phyloP scores from a whole-genome alignment of 1,139 yeast species.

The Kodamaea arcana region DNA sequence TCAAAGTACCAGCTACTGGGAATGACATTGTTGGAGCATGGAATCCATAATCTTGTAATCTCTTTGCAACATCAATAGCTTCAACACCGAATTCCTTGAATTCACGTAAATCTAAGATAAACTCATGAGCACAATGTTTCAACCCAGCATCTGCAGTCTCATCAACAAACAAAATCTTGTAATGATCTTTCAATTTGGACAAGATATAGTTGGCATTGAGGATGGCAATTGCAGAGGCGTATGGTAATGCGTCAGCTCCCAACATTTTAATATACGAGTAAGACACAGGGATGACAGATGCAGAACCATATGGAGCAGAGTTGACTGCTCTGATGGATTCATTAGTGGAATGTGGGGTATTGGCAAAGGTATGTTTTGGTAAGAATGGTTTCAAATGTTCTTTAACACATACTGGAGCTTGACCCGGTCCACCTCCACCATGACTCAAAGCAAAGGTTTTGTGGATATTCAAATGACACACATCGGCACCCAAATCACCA shows the following conservation, averaged over 20 bases:
- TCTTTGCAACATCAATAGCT: conserved; percentile 94
- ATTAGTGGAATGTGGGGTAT: conserved; percentile 51
- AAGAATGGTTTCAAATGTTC: conserved; percentile 76
- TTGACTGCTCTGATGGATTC: conserved; percentile 73
- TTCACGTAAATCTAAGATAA: conserved; percentile 84
- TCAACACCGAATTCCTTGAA: conserved; percentile 80
- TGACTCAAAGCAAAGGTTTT: conserved; percentile 97
- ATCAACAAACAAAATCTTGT: conserved; percentile 72
- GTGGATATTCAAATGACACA: conserved; percentile 93
- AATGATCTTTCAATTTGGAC: conserved; percentile 64
- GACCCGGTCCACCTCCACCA: conserved; percentile 99
- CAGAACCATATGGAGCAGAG: conserved; percentile 96
- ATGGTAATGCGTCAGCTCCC: conserved; percentile 82
- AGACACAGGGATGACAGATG: conserved; percentile 87
- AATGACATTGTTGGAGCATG: conserved; percentile 99
- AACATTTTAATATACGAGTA: conserved; percentile 92
- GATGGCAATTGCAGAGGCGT: conserved; percentile 83
- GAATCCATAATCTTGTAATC: conserved; percentile 96
- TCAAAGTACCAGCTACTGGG: conserved; percentile 95
- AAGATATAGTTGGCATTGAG: conserved; percentile 96
- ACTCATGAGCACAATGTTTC: conserved; percentile 94
- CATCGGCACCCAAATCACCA: conserved; percentile 98
- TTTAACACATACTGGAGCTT: conserved; percentile 95
- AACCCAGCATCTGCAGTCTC: conserved; percentile 43
- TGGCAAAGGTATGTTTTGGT: conserved; percentile 69